A percentile compares a stretch with the other conserved stretches of the same genome.
phyloP scores from a whole-genome alignment of 1,284 basidiomycete genomes.

The Apiotrichum laibachii region DNA sequence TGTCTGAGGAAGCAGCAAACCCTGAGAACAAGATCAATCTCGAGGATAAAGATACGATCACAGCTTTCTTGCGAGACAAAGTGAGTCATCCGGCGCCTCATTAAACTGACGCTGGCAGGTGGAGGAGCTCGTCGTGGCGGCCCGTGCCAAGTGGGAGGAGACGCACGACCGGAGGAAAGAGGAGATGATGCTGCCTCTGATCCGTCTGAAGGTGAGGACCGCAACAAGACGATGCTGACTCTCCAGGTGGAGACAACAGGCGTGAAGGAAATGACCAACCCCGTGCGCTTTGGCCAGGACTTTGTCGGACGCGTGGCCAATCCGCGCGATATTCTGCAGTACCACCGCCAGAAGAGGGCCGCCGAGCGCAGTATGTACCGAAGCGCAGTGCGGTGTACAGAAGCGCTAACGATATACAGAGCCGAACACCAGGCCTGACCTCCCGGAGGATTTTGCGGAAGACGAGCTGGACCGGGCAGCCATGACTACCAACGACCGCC shows the following conservation, averaged over 20 bases:
- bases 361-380: slow-evolving; percentile 46
- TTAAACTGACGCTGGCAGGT: slow-evolving; percentile 57
- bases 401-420: slow-evolving; percentile 26
- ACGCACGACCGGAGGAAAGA: slow-evolving; percentile 61
- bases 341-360: slow-evolving; percentile 75
- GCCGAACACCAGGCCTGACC: slow-evolving; percentile 38
- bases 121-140: slow-evolving; percentile 71
- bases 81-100: slow-evolving; percentile 51
- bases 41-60: slow-evolving; percentile 73
- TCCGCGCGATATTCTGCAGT: slow-evolving; percentile 85
- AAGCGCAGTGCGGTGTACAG: background rate
- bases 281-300: slow-evolving; percentile 93
- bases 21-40: slow-evolving; percentile 65
- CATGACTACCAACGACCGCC: slow-evolving; percentile 37
- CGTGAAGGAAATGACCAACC: slow-evolving; percentile 85
- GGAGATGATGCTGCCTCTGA: slow-evolving; percentile 75
- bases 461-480: slow-evolving; percentile 62
- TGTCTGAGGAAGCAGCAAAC: slow-evolving; percentile 72
- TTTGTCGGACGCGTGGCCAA: slow-evolving; percentile 90
- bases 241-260: slow-evolving; percentile 82
- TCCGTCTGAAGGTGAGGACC: slow-evolving; percentile 70
- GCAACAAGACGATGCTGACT: slow-evolving; percentile 3
- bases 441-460: slow-evolving; percentile 58
- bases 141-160: slow-evolving; percentile 74
- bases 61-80: slow-evolving; percentile 70